A percentile compares a stretch with the other conserved stretches of the same genome.
Evolutionary conservation across 495 filamentous ascomycete genomes (phyloP).

Genomic region (Wilcoxina mikolae): DNA sequence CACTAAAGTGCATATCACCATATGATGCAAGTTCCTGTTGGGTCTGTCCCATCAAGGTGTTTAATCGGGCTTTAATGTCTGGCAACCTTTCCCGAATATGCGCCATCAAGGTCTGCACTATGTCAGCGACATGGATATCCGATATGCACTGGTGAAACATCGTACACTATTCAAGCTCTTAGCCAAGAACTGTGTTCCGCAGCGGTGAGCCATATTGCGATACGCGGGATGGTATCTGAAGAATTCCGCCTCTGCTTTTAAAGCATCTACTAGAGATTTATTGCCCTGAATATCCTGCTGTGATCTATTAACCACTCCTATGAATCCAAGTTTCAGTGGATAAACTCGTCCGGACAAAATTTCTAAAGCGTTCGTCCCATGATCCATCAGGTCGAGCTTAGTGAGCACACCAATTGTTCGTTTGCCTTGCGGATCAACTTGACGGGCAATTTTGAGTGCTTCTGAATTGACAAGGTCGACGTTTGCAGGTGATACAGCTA

Average conservation of each 20-base stretch:
- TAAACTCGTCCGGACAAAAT: conserved; percentile 94
- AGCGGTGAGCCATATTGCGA: conserved; percentile 83
- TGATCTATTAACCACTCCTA: conserved; percentile 93
- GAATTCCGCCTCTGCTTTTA: conserved; percentile 84
- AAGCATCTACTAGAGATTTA: conserved; percentile 75
- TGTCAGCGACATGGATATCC: background rate
- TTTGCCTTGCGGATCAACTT: conserved; percentile 89
- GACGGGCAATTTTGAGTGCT: conserved; percentile 85
- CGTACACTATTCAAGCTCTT: conserved; percentile 69
- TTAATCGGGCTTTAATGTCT: conserved; percentile 94
- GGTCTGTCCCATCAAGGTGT: conserved; percentile 97
- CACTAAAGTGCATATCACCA: conserved; percentile 93
- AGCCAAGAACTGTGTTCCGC: conserved; percentile 87
- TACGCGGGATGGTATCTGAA: conserved; percentile 96
- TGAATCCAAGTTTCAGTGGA: conserved; percentile 92
- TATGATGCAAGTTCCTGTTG: conserved; percentile 98
- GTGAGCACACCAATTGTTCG: conserved; percentile 95
- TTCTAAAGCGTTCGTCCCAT: conserved; percentile 94
- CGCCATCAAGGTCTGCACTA: conserved; percentile 58
- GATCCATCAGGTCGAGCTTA: conserved; percentile 97
- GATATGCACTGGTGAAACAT: background rate
- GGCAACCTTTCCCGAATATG: conserved; percentile 92
- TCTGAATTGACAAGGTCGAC: conserved; percentile 98
- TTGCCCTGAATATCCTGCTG: conserved; percentile 97
- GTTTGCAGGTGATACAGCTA: conserved; percentile 94